Conservation (phyloP, 2,329 filamentous ascomycete genomes). For the Trichoderma pleuroti region DNA sequence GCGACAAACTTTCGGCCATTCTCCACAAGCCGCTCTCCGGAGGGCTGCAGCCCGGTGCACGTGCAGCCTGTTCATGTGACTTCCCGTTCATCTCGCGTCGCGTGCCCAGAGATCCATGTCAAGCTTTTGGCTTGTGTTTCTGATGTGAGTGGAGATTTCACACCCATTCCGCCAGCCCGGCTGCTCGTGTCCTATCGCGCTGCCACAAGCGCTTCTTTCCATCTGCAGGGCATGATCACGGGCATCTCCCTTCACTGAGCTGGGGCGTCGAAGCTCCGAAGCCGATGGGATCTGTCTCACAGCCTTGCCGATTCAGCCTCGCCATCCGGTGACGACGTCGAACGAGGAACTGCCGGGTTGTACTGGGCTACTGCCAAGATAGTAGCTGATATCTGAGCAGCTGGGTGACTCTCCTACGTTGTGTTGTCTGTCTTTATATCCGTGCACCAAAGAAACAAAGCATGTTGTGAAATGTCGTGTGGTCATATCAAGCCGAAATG, state of each 20-base stretch:
- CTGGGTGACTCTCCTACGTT: no score
- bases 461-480: background rate
- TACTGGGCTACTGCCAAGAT: no score
- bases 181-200: constrained; percentile 6
- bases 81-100: constrained; percentile 29
- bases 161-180: background rate
- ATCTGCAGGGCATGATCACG: constrained; percentile 10
- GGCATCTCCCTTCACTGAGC: background rate
- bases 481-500: constrained; percentile 41
- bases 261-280: background rate
- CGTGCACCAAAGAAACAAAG: background rate
- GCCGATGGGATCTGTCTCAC: constrained; percentile 1
- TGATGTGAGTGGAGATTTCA: constrained; percentile 9
- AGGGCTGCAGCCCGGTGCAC: constrained; percentile 14
- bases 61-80: constrained; percentile 31
- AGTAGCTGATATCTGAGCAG: background rate
- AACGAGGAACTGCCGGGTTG: background rate
- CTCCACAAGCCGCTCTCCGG: background rate
- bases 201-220: background rate
- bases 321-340: background rate
- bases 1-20: background rate
- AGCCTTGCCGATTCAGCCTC: constrained; percentile 10
- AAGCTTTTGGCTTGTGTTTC: background rate
- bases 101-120: constrained; percentile 8
- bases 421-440: background rate